These are phyloP conservation scores for Phaeotremella fagi DNA, from an alignment of 768 basidiomycete species.

Conservation along the genomic window DNA sequence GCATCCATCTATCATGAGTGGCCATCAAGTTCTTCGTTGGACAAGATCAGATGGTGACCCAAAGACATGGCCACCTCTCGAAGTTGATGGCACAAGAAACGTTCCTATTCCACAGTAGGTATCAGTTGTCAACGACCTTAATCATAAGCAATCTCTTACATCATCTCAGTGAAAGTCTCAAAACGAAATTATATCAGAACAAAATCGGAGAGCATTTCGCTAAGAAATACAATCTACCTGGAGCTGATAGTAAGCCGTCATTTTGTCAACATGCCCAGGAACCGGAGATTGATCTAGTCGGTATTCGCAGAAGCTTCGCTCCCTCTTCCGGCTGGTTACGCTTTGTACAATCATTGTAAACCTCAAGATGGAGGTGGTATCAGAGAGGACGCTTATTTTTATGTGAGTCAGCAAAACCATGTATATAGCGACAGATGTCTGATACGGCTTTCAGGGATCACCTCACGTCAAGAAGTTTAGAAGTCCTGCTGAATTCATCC, in stretches of 20 bases:
- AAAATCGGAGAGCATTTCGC: constrained; percentile 30
- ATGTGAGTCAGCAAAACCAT: constrained; percentile 16
- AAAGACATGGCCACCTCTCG: constrained; percentile 18
- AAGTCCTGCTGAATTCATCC: constrained; percentile 33
- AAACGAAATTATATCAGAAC: constrained; percentile 26
- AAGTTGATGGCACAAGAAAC: not conserved
- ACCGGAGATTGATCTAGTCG: not conserved
- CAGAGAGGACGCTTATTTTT: constrained; percentile 30
- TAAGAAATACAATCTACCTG: not conserved
- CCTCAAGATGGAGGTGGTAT: constrained; percentile 12
- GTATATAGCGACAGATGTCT: not conserved
- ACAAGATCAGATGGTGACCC: constrained; percentile 28
- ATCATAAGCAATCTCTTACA: too few species aligned
- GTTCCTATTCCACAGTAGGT: too few species aligned
- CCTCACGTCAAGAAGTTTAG: constrained; percentile 25
- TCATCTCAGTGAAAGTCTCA: constrained; percentile 6
- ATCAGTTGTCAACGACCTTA: too few species aligned
- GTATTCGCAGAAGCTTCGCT: not conserved
- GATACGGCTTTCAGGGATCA: constrained; percentile 21
- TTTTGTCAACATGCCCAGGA: constrained; percentile 1
- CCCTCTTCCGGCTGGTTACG: constrained; percentile 33
- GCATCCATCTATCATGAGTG: not conserved
- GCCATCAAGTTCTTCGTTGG: constrained; percentile 26
- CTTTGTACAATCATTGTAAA: constrained; percentile 32
- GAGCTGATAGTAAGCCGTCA: not conserved